Conservation (phyloP, 371 early-diverging fungal genomes). For the Rhizopus microsporus region DNA sequence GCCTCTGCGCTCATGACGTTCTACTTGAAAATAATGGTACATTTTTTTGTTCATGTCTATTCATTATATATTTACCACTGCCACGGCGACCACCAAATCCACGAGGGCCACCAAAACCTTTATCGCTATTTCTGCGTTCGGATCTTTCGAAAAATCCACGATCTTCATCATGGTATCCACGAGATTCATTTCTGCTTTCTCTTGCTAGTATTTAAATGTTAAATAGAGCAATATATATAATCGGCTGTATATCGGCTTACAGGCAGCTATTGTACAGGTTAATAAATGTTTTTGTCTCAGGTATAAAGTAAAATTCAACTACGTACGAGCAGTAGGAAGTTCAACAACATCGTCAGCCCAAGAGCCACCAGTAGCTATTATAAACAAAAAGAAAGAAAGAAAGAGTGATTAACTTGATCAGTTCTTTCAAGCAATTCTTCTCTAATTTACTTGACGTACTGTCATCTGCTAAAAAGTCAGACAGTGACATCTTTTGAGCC, state of each 20-base stretch:
- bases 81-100: conserved; percentile 22
- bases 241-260: conserved; percentile 16
- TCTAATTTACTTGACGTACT: conserved; percentile 46
- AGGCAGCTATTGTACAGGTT: conserved; percentile 32
- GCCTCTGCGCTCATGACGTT: conserved; percentile 36
- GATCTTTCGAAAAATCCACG: conserved; percentile 6
- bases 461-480: conserved; percentile 75
- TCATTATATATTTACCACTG: neutral
- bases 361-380: conserved; percentile 54
- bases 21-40: conserved; percentile 8
- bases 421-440: neutral
- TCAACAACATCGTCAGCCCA: conserved; percentile 94
- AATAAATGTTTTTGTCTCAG: neutral
- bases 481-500: conserved; percentile 76
- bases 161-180: conserved; percentile 18
- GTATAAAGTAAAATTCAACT: neutral
- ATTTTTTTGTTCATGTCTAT: conserved; percentile 4
- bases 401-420: conserved; percentile 8
- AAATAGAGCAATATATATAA: conserved; percentile 2
- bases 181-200: conserved; percentile 16
- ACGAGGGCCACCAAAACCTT: conserved; percentile 7
- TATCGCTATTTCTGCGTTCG: conserved; percentile 5
- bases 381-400: conserved; percentile 5
- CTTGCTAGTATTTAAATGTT: neutral
- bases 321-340: conserved; percentile 88